Base-by-base conservation (phyloP, 1,139 yeast species). In the Geotrichum fermentans region DNA sequence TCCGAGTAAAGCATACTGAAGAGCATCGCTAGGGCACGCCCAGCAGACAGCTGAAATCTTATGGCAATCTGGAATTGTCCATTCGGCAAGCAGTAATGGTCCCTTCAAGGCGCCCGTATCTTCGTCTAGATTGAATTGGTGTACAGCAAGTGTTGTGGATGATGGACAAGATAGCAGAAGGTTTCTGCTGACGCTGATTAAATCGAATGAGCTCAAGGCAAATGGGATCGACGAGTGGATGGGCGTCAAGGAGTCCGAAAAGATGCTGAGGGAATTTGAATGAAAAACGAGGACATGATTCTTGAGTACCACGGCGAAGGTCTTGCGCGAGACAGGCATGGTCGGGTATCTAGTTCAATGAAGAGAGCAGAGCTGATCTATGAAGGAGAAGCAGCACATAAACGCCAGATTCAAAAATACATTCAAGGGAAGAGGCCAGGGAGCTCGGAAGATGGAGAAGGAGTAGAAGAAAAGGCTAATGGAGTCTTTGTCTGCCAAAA, bases 11-110 rank as follows among this genome's bases (percentile, higher is more conserved):
- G 45, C 51, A 26, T 42, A 42, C 16, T 35, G 43, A 16, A 26
- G 18, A 21, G 42, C 8, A 17, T 26, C 35, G 16, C 33, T 37
- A 17, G 32, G 24, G 7, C 29, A 7, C 3, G 51, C 53, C 53
- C 53, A 51, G 21, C 49, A 51, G 7, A 47, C 49, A 20, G 28
- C 47, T 3, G 53, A 47, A 8, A 51, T 40, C 29, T 51, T 47
- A n/a, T 28, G 41, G 2, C 24, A 17, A 10, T 39, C 28, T 1
- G 53, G 43, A 10, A 47, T 26, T 7, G 26, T 18, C 47, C 47
- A 45, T 6, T 22, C 18, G 16, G 47, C 47, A 4, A 40, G 14
- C 3, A 42, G 42, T 10, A 35, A 22, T 4, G 47, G 50, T 11
- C 18, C 42, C 1, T 14, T 8, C 20, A 45, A 30, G 4, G 29